Percentiles rank a stretch among this genome's conserved stretches.
These are phyloP conservation scores for Cornus controversa DNA, from an alignment of 148 eudicot species.

Conservation along the genomic window DNA sequence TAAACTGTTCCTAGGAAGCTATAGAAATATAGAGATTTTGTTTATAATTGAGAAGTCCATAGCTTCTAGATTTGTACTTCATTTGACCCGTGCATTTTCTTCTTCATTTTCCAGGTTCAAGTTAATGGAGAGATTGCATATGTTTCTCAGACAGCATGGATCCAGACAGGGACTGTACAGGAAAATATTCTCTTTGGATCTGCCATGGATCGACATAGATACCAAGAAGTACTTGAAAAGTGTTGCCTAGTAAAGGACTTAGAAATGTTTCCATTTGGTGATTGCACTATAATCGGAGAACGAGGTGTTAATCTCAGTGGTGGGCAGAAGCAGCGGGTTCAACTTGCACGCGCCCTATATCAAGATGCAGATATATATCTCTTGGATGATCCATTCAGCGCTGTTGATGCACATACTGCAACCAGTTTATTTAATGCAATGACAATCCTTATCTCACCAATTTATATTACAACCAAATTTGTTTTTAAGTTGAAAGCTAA, in stretches of 20 bases:
- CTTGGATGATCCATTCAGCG: conserved; percentile 77
- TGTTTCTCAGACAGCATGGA: conserved; percentile 72
- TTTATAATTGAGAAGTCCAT: no score
- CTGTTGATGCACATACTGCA: conserved; percentile 77
- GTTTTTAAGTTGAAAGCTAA: background rate
- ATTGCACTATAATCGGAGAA: conserved; percentile 56
- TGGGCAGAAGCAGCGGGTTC: conserved; percentile 60
- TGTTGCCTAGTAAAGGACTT: conserved; percentile 50
- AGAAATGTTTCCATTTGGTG: conserved; percentile 52
- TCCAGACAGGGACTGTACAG: conserved; percentile 61
- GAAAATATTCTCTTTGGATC: conserved; percentile 64
- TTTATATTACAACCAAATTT: background rate
- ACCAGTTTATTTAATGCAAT: conserved; percentile 51
- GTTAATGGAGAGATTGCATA: conserved; percentile 52
- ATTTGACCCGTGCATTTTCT: background rate
- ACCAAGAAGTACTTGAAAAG: conserved; percentile 37
- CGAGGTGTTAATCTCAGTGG: conserved; percentile 65
- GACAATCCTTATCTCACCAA: background rate
- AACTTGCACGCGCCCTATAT: conserved; percentile 59
- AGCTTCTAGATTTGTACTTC: no score
- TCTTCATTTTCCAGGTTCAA: conserved; percentile 36
- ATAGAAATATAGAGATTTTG: background rate
- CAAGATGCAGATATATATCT: conserved; percentile 60
- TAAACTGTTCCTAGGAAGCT: background rate
- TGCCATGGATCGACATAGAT: conserved; percentile 38